These are phyloP conservation scores for Trifolium repens DNA, from an alignment of 306 rosid species.

Conservation along the genomic window DNA sequence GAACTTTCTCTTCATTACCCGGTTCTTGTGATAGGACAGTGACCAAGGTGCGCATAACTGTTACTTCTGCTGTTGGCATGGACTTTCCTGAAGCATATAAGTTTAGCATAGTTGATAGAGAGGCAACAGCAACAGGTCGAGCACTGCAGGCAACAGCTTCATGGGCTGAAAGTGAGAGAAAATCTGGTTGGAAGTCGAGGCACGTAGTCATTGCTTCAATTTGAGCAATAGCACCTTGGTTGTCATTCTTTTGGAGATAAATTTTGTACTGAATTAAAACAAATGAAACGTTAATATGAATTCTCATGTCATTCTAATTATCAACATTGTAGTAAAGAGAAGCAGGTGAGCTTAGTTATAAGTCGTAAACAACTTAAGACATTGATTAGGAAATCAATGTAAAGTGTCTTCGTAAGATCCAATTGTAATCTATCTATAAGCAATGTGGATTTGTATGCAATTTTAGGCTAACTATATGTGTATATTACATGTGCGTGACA, in stretches of 20 bases:
- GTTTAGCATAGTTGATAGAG: slow-evolving; percentile 71
- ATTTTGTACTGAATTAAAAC: slow-evolving; percentile 76
- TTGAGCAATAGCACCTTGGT: slow-evolving; percentile 67
- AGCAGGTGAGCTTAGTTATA: slow-evolving; percentile 18
- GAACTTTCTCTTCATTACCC: slow-evolving; percentile 65
- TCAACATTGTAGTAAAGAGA: slow-evolving; percentile 33
- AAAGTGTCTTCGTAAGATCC: neutral
- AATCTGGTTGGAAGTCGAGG: slow-evolving; percentile 86
- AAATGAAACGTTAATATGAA: slow-evolving; percentile 38
- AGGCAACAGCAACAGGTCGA: slow-evolving; percentile 77
- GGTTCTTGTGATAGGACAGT: slow-evolving; percentile 73
- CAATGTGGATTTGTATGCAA: neutral
- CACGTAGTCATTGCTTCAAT: slow-evolving; percentile 83
- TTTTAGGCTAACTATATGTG: slow-evolving; percentile 12
- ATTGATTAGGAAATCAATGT: slow-evolving; percentile 1
- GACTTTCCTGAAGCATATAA: slow-evolving; percentile 72
- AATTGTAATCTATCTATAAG: neutral
- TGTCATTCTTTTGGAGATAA: slow-evolving; percentile 81
- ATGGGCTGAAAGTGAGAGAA: slow-evolving; percentile 90
- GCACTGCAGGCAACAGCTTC: slow-evolving; percentile 96
- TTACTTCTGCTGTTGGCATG: slow-evolving; percentile 78
- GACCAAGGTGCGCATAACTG: slow-evolving; percentile 82
- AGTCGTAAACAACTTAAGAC: slow-evolving; percentile 27
- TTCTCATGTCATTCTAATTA: slow-evolving; percentile 13
- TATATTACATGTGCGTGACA: neutral